Evolutionary conservation across 345 rosid genomes (phyloP).

Genomic region (Firmiana major): DNA sequence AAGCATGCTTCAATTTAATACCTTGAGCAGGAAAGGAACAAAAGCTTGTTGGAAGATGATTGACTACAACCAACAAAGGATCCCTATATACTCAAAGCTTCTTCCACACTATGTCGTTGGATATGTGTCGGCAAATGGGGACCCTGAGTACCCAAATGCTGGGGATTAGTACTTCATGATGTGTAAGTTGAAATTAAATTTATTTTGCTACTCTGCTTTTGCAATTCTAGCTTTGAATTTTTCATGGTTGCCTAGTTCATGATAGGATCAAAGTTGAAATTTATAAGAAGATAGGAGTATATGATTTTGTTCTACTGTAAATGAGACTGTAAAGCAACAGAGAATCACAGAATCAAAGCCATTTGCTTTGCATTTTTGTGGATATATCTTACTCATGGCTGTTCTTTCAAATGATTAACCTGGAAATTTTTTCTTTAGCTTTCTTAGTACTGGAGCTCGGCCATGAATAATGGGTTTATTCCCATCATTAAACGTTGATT

Average conservation of each 20-base stretch:
- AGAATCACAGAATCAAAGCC: background rate
- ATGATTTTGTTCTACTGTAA: background rate
- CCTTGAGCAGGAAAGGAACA: constrained; percentile 28
- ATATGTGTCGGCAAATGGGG: constrained; percentile 24
- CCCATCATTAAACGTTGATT: no score
- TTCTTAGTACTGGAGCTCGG: no score
- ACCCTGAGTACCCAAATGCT: constrained; percentile 20
- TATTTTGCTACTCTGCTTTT: background rate
- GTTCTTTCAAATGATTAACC: no score
- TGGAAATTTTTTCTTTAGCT: no score
- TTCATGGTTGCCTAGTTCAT: background rate
- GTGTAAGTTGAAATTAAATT: background rate
- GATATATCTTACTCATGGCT: no score
- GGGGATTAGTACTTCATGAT: constrained; percentile 19
- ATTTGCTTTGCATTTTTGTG: no score
- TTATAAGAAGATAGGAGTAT: background rate
- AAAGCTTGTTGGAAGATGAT: constrained; percentile 45
- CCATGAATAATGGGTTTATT: no score
- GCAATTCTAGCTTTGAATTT: background rate
- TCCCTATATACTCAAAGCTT: constrained; percentile 38
- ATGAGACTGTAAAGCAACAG: background rate
- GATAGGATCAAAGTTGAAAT: background rate
- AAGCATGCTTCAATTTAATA: constrained; percentile 23
- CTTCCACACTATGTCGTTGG: constrained; percentile 42
- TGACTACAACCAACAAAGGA: constrained; percentile 33